These are phyloP conservation scores for Knoxdaviesia capensis DNA, from an alignment of 2,329 filamentous ascomycete genomes.

Conservation along the genomic window DNA sequence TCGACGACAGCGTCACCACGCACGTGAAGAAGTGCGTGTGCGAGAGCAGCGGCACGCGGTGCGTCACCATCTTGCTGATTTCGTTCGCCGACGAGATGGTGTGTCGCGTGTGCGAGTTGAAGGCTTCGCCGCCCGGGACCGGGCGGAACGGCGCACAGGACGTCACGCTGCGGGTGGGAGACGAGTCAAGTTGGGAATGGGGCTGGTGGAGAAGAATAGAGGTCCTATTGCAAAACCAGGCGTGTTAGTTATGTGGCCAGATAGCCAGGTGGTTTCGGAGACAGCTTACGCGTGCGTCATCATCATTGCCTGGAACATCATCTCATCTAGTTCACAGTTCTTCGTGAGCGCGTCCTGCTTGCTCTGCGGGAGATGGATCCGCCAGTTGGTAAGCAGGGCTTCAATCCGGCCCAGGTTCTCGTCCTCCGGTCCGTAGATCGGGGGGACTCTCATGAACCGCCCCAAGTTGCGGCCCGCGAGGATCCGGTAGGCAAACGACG, in stretches of 20 bases:
- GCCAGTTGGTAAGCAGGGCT: conserved; percentile 48
- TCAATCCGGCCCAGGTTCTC: conserved; percentile 31
- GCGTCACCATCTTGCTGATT: conserved; percentile 53
- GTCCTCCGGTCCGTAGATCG: conserved; percentile 30
- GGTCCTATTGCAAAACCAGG: conserved; percentile 16
- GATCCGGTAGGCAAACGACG: conserved; percentile 70
- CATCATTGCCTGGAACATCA: conserved; percentile 84
- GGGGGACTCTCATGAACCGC: conserved; percentile 43
- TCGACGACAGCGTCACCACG: conserved; percentile 56
- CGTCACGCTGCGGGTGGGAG: conserved; percentile 34
- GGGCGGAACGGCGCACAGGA: conserved; percentile 43
- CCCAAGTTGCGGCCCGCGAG: conserved; percentile 63
- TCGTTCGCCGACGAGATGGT: conserved; percentile 62
- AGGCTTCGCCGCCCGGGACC: conserved; percentile 26
- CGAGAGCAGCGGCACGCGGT: conserved; percentile 48
- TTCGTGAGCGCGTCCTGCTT: conserved; percentile 52
- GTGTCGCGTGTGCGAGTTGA: conserved; percentile 56
- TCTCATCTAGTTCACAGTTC: conserved; percentile 60
- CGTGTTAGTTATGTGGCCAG: not conserved
- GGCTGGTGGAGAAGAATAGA: conserved; percentile 65
- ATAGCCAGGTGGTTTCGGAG: not conserved
- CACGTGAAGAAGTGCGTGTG: conserved; percentile 78
- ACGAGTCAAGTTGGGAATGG: conserved; percentile 51
- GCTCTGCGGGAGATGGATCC: conserved; percentile 51
- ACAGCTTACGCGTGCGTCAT: conserved; percentile 36